Evolutionary conservation across 1,139 yeast genomes (phyloP), one percentile per base, ranked within the genome.

Genomic region (Pichia inconspicua): DNA sequence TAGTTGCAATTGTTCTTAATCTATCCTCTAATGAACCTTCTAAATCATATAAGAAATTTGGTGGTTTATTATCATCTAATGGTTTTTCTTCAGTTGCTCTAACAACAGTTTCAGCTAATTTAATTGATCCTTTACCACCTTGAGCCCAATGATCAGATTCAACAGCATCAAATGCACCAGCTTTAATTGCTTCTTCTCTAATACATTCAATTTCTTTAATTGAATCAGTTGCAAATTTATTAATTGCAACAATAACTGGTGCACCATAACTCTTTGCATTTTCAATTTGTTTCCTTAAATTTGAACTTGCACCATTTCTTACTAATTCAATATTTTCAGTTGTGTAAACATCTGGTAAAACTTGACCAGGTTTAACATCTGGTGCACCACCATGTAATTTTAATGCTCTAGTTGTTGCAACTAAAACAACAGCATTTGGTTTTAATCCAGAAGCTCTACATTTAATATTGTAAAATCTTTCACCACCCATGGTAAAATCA

Each of bases 401-500:
- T 67, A 84, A 73, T 8, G 92, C 94, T 64, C 92, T 73, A 4
- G 84, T 77, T 39, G 94, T 84, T 36, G 94, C 89, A 51, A 84
- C 94, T 52, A 84, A 71, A 34, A 84, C 89, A 46, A 84, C 86
- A 36, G 81, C 77, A 62, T 84, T 82, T 28, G 94, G 94, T 52
- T 73, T 71, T 54, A 80, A 69, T 1, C 88, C 90, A 40, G 87
- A 80, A 9, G 88, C 73, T 66, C 92, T 78, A 61, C 90, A 82
- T 68, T 84, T 84, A 63, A 84, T 84, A 66, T 84, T 82, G 68
- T 82, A 78, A 66, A 84, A 84, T 65, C 94, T 74, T 70, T 84
- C 94, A 59, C 94, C 94, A 57, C 94, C 94, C 94, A 84, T 84
- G 40, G 92, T 83, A 66, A 84, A 84, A 65, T 84, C 94, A 62